Evolutionary conservation across 768 basidiomycete species (phyloP), one percentile per base, ranked within the genome.

Genomic region (Podaxis mareebaensis): DNA sequence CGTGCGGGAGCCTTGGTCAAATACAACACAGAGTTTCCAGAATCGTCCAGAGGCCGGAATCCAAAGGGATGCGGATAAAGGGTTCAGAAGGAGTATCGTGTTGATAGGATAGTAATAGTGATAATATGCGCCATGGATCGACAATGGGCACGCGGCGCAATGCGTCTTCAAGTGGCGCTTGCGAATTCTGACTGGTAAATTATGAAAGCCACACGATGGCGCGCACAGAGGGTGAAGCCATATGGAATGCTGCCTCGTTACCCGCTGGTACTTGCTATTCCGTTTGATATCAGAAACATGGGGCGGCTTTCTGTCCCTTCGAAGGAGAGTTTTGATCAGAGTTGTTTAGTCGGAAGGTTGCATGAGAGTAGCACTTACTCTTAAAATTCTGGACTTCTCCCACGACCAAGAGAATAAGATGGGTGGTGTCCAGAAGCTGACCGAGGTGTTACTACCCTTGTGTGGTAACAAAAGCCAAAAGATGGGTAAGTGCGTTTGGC

Each of bases 141-240:
- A 56, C 61, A 40, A 51, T 26, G 53, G 13, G 20, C 61, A 56
- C 53, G 60, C 60, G 52, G 53, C 58, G 53, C 15, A 55, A 22
- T 55, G 55, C 44, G 61, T 53, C 55, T 62, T 62, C 53, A 20
- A 48, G 61, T 56, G 61, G 61, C 55, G 53, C 51, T 62, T 40
- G 53, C 52, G 28, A 61, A 46, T 30, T 61, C 53, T 42, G 36
- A 26, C 52, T 8, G 36, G 26, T 28, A n/a, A 48, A 15, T 28
- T 33, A 62, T 62, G 59, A 60, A 60, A 49, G 53, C 44, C 53
- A 62, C 42, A 53, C 61, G 53, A 62, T 40, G 22, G 36, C 59
- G 22, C 49, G 52, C 59, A 51, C 48, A 53, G 36, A 46, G 30
- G 22, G 22, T 30, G 28, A 56, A 62, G 28, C 33, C 22, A 48